Base-by-base conservation (phyloP, 148 eudicot species). In the Cornus kousa region DNA sequence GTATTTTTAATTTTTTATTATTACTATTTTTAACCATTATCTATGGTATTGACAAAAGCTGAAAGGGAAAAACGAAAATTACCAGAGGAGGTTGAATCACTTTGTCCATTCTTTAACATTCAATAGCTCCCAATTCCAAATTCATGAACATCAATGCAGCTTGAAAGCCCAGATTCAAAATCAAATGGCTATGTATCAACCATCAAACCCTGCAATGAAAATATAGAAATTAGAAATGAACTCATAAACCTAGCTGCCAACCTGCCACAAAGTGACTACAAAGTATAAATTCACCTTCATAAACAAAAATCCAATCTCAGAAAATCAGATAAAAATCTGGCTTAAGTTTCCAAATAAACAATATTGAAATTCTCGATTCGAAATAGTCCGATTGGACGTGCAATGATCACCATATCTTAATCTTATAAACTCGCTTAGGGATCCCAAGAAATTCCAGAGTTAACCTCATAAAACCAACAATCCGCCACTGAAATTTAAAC, bases 11-110 rank as follows among this genome's bases (percentile, higher is more conserved):
- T 28, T 28, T 28, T 28, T 28, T 28, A n/a, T n/a, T n/a, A n/a
- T n/a, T n/a, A n/a, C n/a, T n/a, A n/a, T 28, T 28, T 28, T 28
- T 28, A 28, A 28, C 28, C 28, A 0, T 0, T n/a, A 62, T 62
- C 20, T n/a, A 62, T 62, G 3, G 64, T 62, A 17, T 62, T 57
- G 64, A 17, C 7, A 7, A 62, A 62, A 40, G 28, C 39, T 12
- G 6, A 78, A 68, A 72, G 40, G 62, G 23, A 28, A 43, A 24
- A 43, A 28, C 35, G 65, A 48, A 66, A 71, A 71, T 88, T 84
- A 90, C 94, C 94, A 90, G 46, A 74, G 97, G 97, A 77, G 97
- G 97, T 74, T 92, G 97, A 87, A 89, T 86, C 90, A 84, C 74
- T 78, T 86, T 89, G 73, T 89, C 92, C 92, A 90, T 90, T 76